Conservation (phyloP, 495 filamentous ascomycete genomes). For the Penicillium argentinense region DNA sequence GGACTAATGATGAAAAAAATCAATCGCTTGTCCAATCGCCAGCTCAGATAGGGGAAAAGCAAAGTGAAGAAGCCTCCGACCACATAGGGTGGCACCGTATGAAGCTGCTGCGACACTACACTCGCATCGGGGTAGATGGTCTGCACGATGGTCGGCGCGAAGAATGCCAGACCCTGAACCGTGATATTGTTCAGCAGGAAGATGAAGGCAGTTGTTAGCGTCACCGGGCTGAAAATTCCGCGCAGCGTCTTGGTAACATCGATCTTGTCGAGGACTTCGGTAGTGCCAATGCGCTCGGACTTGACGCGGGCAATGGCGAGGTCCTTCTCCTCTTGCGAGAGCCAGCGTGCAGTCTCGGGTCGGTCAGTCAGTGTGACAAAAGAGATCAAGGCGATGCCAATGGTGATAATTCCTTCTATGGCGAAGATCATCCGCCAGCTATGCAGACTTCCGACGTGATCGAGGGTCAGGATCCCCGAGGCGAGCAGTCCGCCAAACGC, state of each 20-base stretch:
- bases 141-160: conserved; percentile 67
- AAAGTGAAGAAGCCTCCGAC: conserved; percentile 68
- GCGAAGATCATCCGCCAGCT: conserved; percentile 76
- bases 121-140: conserved; percentile 58
- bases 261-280: conserved; percentile 57
- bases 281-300: conserved; percentile 65
- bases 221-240: conserved; percentile 53
- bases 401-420: conserved; percentile 70
- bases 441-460: conserved; percentile 41
- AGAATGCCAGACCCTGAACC: conserved; percentile 63
- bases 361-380: conserved; percentile 67
- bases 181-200: conserved; percentile 58
- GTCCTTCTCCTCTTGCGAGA: conserved; percentile 62
- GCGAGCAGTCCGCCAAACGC: conserved; percentile 71
- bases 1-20: conserved; percentile 46
- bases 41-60: conserved; percentile 59
- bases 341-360: conserved; percentile 63
- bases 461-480: conserved; percentile 51
- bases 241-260: conserved; percentile 43
- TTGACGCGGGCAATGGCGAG: conserved; percentile 61
- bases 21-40: conserved; percentile 53
- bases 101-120: conserved; percentile 60
- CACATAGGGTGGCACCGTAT: conserved; percentile 71
- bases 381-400: conserved; percentile 55
- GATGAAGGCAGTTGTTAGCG: conserved; percentile 44